Evolutionary conservation across 208 protist species (phyloP).

Genomic region (Acanthamoeba castellanii): DNA sequence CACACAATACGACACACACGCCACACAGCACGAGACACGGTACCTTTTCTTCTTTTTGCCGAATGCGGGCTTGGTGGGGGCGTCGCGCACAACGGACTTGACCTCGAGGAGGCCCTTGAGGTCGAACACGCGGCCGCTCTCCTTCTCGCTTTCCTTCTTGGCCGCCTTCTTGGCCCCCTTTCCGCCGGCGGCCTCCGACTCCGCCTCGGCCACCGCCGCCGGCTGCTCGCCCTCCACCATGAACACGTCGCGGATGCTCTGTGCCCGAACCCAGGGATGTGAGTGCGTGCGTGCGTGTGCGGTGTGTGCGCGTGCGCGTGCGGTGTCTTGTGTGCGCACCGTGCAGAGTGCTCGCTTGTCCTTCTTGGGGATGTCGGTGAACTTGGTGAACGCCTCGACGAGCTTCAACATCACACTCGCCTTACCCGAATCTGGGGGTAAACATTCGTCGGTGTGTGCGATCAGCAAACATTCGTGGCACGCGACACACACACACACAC

Average conservation of each 20-base stretch:
- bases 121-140: neutral
- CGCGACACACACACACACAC: neutral
- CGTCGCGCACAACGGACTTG: neutral
- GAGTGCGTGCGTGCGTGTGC: neutral
- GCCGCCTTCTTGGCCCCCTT: neutral
- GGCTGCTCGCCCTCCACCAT: neutral
- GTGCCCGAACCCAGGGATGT: neutral
- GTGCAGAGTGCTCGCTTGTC: neutral
- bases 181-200: neutral
- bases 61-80: neutral
- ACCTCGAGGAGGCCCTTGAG: conserved; percentile 2
- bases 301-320: neutral
- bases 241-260: neutral
- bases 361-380: neutral
- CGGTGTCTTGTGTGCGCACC: neutral
- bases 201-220: neutral
- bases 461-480: neutral
- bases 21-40: neutral
- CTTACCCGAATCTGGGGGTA: neutral
- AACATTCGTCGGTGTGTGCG: neutral
- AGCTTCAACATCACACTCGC: conserved; percentile 12
- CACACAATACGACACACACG: neutral
- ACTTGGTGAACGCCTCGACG: conserved; percentile 27
- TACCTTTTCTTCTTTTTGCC: neutral
- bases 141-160: neutral